These are phyloP conservation scores for Pichia sp. DNA, from an alignment of 1,139 yeast species.

Conservation along the genomic window DNA sequence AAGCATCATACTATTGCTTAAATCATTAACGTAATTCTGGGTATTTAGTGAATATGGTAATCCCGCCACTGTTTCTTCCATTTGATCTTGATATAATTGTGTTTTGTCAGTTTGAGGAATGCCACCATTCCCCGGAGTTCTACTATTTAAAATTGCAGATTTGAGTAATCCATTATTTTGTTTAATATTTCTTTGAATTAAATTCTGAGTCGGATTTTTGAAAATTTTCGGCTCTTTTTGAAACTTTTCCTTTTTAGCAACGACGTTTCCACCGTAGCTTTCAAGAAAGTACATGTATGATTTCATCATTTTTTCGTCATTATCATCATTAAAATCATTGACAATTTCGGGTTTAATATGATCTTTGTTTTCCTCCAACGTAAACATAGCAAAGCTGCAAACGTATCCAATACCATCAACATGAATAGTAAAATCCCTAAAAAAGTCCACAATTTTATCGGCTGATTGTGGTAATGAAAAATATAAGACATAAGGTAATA, in stretches of 20 bases:
- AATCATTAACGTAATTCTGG: constrained; percentile 18
- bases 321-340: constrained; percentile 40
- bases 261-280: constrained; percentile 48
- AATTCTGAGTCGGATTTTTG: constrained; percentile 11
- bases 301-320: constrained; percentile 87
- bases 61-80: constrained; percentile 30
- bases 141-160: constrained; percentile 21
- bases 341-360: constrained; percentile 38
- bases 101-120: background rate
- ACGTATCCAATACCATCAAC: constrained; percentile 94
- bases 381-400: constrained; percentile 90
- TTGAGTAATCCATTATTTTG: constrained; percentile 15
- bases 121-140: constrained; percentile 4
- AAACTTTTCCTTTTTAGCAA: background rate
- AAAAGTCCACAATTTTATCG: constrained; percentile 78
- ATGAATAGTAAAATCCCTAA: constrained; percentile 81
- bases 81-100: constrained; percentile 13
- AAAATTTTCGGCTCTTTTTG: background rate
- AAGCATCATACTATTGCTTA: constrained; percentile 27
- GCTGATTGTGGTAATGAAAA: constrained; percentile 67
- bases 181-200: constrained; percentile 3
- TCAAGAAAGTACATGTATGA: constrained; percentile 84
- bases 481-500: constrained; percentile 87
- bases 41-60: constrained; percentile 18
- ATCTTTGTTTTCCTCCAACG: constrained; percentile 56